Evolutionary conservation across 164 flowering plant genomes (phyloP).

Genomic region (Pachysandra terminalis): DNA sequence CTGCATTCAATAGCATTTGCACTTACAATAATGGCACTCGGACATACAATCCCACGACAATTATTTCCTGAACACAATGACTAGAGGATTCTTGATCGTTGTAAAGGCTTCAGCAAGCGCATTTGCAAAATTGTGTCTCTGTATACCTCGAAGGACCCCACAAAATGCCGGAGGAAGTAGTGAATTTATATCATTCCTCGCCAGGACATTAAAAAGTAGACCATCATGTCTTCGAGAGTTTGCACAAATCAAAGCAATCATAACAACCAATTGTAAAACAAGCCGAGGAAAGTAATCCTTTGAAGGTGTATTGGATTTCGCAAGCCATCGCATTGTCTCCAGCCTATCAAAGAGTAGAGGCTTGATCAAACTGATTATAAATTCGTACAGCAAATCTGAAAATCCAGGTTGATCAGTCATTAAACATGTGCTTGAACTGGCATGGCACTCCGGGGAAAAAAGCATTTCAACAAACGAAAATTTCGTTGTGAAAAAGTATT

Average conservation of each 20-base stretch:
- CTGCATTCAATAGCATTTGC: conserved; percentile 21
- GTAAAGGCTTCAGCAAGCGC: conserved; percentile 47
- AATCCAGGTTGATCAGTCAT: too few relatives aligned
- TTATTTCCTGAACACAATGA: conserved; percentile 26
- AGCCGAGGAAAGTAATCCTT: conserved; percentile 28
- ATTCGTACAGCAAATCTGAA: conserved; percentile 5
- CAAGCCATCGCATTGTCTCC: conserved; percentile 40
- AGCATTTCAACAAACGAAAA: conserved; percentile 48
- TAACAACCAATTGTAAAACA: conserved; percentile 40
- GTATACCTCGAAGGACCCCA: conserved; percentile 14
- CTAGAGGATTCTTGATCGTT: conserved; percentile 53
- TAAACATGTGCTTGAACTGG: background rate
- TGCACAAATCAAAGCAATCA: conserved; percentile 34
- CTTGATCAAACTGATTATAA: conserved; percentile 10
- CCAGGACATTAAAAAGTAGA: conserved; percentile 18
- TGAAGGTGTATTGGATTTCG: conserved; percentile 14
- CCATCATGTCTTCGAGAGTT: conserved; percentile 28
- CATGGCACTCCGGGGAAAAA: conserved; percentile 20
- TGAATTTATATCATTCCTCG: conserved; percentile 17
- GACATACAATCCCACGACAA: conserved; percentile 5
- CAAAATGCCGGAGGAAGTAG: conserved; percentile 42
- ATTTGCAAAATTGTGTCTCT: background rate
- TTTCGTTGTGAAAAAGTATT: conserved; percentile 35
- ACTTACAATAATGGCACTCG: conserved; percentile 31
- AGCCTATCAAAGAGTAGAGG: conserved; percentile 19